Evolutionary conservation across 1,284 basidiomycete species (phyloP).

Genomic region (Boletellus deceptivus): DNA sequence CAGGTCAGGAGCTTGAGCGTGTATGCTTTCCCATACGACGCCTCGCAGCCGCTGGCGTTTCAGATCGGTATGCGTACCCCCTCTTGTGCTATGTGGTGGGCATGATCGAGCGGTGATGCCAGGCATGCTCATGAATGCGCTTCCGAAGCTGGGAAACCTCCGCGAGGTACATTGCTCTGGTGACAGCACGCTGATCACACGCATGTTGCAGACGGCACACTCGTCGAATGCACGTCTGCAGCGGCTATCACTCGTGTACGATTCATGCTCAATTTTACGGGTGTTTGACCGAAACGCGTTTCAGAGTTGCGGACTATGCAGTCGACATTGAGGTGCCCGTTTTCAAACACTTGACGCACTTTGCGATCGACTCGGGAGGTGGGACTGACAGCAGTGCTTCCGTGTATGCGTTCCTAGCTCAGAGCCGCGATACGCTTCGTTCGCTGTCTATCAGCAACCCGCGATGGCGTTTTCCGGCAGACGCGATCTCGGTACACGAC

Average conservation of each 20-base stretch:
- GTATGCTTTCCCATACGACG: slow-evolving; percentile 49
- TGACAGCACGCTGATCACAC: slow-evolving; percentile 49
- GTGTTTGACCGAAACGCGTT: neutral
- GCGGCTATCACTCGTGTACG: slow-evolving; percentile 54
- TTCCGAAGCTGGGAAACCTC: slow-evolving; percentile 59
- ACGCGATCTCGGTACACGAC: slow-evolving; percentile 55
- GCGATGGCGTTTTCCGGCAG: slow-evolving; percentile 55
- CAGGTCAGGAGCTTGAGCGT: slow-evolving; percentile 58
- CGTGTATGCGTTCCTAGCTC: slow-evolving; percentile 48
- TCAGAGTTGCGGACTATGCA: slow-evolving; percentile 49
- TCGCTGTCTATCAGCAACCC: slow-evolving; percentile 54
- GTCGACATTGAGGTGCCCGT: slow-evolving; percentile 54
- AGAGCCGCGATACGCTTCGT: slow-evolving; percentile 54
- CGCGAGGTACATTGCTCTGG: slow-evolving; percentile 62
- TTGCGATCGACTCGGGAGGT: slow-evolving; percentile 48
- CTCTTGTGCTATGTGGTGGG: neutral
- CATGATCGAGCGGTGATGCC: neutral
- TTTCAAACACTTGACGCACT: slow-evolving; percentile 57
- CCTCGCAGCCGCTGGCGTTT: slow-evolving; percentile 55
- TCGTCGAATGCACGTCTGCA: slow-evolving; percentile 48
- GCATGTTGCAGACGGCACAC: slow-evolving; percentile 53
- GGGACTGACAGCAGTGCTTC: slow-evolving; percentile 39
- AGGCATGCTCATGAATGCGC: slow-evolving; percentile 68
- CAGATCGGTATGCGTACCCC: slow-evolving; percentile 49
- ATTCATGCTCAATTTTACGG: neutral